Base-by-base conservation (phyloP, 805 yeast genomes). In the Diddensiella transvaalensis region DNA sequence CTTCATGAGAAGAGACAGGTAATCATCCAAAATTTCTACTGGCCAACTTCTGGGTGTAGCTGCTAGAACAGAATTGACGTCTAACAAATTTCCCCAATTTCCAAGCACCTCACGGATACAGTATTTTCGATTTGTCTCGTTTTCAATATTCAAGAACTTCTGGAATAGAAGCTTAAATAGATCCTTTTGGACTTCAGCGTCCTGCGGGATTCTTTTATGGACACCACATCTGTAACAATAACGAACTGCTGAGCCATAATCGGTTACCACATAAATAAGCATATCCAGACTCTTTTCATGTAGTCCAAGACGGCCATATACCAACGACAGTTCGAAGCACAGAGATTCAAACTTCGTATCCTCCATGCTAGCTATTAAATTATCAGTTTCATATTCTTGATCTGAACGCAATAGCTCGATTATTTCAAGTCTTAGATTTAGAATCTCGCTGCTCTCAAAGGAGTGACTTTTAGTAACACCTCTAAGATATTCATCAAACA, bases 211-310 rank as follows among this genome's bases (percentile, higher is more conserved):
- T 8, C 11, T 8, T 13, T 26, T 8, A 26, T 8, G 13, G 4
- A 38, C 33, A 13, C 50, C 49, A 22, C 46, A 48, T 4, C 33
- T 32, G 5, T 33, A 35, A 37, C 71, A 65, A 44, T 61, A 70
- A 29, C 61, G 58, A 4, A 69, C 49, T 2, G 70, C 62, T 3
- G 65, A 55, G 4, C 59, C 55, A 47, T 59, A 71, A 42, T 70
- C 74, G 1, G 61, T 54, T 11, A 67, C 49, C 1, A 53, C 51
- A n/a, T 48, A 52, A 40, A 65, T 61, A 38, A 70, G 56, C 19
- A 63, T 53, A 17, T 60, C 61, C 26, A 70, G 42, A 22, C 67
- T 56, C 30, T 62, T 59, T 33, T 60, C 66, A 47, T 67, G 68
- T 5, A 60, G 53, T 3, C 68, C 67, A 4, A 66, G 49, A 5